Evolutionary conservation across 805 yeast species (phyloP).

Genomic region (Candida bentonensis): DNA sequence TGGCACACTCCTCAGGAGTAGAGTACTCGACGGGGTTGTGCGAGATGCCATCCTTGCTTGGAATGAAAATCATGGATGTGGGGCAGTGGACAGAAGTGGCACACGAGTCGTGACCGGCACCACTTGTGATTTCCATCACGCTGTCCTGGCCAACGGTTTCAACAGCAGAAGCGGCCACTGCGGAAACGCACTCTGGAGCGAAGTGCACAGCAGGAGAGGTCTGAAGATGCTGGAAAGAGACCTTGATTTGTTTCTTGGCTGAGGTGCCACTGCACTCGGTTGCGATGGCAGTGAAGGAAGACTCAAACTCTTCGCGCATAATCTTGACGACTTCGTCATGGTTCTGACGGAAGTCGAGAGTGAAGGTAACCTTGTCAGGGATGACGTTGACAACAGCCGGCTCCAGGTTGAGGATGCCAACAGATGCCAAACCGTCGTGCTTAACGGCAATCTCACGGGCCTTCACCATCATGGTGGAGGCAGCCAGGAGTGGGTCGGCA

Average conservation of each 20-base stretch:
- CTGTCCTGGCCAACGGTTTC: conserved; percentile 6
- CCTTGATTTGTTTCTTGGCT: conserved; percentile 11
- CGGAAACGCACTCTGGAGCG: conserved; percentile 34
- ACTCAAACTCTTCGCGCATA: conserved; percentile 27
- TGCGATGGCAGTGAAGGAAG: conserved; percentile 25
- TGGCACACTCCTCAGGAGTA: conserved; percentile 47
- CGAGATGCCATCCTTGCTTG: conserved; percentile 50
- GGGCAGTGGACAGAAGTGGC: conserved; percentile 42
- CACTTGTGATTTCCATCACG: conserved; percentile 25
- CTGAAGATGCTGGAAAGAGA: conserved; percentile 31
- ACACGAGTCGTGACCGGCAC: conserved; percentile 68
- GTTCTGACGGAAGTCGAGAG: conserved; percentile 47
- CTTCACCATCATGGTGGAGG: conserved; percentile 40
- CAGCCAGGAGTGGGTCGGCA: conserved; percentile 46
- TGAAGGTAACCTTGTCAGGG: conserved; percentile 46
- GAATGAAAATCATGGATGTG: conserved; percentile 63
- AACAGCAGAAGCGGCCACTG: conserved; percentile 40
- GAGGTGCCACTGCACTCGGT: conserved; percentile 21
- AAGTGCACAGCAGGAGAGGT: conserved; percentile 46
- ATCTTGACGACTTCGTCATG: conserved; percentile 28
- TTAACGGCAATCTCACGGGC: conserved; percentile 42
- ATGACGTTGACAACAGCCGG: conserved; percentile 58
- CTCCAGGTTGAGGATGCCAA: conserved; percentile 41
- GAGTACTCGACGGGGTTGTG: conserved; percentile 58
- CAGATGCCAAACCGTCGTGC: conserved; percentile 40